These are phyloP conservation scores for Cunninghamia lanceolata DNA, from an alignment of 75 land plant species.

Conservation along the genomic window DNA sequence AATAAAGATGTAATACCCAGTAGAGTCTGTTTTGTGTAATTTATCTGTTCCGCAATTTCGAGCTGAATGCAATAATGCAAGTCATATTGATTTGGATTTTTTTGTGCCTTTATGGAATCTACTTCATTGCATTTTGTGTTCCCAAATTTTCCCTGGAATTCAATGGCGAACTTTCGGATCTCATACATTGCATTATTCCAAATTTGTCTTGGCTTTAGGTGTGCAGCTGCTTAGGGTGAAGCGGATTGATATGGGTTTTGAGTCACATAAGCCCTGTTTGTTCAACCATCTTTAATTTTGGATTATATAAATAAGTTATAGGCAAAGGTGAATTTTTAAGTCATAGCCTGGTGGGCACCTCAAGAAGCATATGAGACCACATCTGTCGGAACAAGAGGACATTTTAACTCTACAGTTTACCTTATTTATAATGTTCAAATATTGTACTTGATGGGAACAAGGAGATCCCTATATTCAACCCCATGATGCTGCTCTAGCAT, in stretches of 20 bases:
- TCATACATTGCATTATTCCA: neutral
- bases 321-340: neutral
- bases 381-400: neutral
- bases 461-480: neutral
- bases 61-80: neutral
- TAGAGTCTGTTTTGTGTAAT: neutral
- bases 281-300: neutral
- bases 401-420: neutral
- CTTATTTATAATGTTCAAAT: neutral
- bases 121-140: neutral
- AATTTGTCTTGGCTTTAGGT: neutral
- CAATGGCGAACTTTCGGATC: neutral
- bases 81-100: neutral
- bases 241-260: neutral
- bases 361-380: neutral
- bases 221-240: neutral
- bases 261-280: neutral
- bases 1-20: neutral
- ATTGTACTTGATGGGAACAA: no score
- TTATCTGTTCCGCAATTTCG: neutral
- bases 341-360: neutral
- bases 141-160: neutral
- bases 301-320: no score
- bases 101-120: neutral
- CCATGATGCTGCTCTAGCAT: neutral